Evolutionary conservation across 352 stramenopile species (phyloP), one percentile per base, ranked within the genome.

Genomic region (Phytophthora boehmeriae): DNA sequence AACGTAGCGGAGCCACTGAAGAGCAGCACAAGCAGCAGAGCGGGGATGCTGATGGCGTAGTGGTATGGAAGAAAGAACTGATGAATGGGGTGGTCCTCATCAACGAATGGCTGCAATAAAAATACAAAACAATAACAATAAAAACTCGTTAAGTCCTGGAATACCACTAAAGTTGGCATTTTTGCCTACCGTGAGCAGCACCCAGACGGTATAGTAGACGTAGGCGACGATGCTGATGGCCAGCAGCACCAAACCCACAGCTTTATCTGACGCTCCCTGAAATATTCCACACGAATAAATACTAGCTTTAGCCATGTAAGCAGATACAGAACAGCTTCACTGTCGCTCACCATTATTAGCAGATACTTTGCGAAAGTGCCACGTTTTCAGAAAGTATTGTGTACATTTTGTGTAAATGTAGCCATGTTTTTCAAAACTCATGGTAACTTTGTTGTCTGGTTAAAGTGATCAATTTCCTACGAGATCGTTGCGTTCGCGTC

Each of bases 181-280:
- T 25, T 2, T 30, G 52, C 65, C 39, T 72, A 97, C 90, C 83
- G 90, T 90, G 41, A 97, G 74, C 61, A 97, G 77, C 45, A 97
- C 90, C 90, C 90, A 97, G 17, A 88, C 65, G 20, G 85, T 96
- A 79, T 97, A 97, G 72, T 97, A 97, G n/a, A 94, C 75, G 62
- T 95, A 97, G 36, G 93, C 83, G 20, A 87, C 59, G 53, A 96
- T 70, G 66, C 83, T 95, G 36, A 95, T 73, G 20, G 83, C 63
- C 55, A 97, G 76, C 45, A 97, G 66, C 39, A 88, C 76, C 38
- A 82, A 57, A 6, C 90, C 90, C n/a, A 90, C 80, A 22, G 68
- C 62, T 59, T 96, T 92, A 46, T 97, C 90, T 16, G 78, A 87
- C 19, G 69, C 83, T 49, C 78, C 80, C 80, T 91, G 60, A 8